These are phyloP conservation scores for Eragrostis curvula DNA, from an alignment of 176 grass and related monocot genomes.

Conservation along the genomic window DNA sequence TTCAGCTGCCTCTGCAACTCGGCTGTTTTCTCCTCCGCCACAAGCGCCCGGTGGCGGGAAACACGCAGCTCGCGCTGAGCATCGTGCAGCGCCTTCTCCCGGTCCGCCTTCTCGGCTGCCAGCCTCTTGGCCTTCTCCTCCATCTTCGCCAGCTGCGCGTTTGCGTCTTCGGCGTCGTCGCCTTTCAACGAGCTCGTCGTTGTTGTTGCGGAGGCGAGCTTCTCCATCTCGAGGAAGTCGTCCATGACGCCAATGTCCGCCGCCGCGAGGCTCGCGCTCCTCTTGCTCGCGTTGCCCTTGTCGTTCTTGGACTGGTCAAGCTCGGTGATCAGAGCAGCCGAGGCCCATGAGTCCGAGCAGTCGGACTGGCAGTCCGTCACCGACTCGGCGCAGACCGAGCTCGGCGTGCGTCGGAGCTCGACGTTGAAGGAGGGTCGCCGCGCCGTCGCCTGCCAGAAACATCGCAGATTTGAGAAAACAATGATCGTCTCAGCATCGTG, in stretches of 20 bases:
- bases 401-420: conserved; percentile 37
- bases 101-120: conserved; percentile 50
- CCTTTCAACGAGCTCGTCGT: conserved; percentile 3
- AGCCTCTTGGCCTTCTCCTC: conserved; percentile 66
- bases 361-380: conserved; percentile 68
- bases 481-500: neutral
- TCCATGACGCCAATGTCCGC: conserved; percentile 61
- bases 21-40: conserved; percentile 58
- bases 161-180: conserved; percentile 32
- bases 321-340: conserved; percentile 62
- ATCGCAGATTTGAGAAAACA: neutral
- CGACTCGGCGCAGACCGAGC: conserved; percentile 51
- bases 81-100: conserved; percentile 63
- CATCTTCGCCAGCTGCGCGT: conserved; percentile 40
- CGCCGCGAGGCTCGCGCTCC: conserved; percentile 35
- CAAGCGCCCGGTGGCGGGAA: conserved; percentile 39
- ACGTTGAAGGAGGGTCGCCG: conserved; percentile 16
- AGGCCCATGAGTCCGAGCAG: conserved; percentile 78
- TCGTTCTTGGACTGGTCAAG: conserved; percentile 80
- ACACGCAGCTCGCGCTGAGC: conserved; percentile 55
- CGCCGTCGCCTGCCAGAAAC: conserved; percentile 46
- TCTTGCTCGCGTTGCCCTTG: conserved; percentile 49
- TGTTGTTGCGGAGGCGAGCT: conserved; percentile 41
- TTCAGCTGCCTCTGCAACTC: conserved; percentile 81
- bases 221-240: conserved; percentile 95